phyloP scores from a whole-genome alignment of 495 filamentous ascomycete species.

The Hypoxylon lienhwacheense region DNA sequence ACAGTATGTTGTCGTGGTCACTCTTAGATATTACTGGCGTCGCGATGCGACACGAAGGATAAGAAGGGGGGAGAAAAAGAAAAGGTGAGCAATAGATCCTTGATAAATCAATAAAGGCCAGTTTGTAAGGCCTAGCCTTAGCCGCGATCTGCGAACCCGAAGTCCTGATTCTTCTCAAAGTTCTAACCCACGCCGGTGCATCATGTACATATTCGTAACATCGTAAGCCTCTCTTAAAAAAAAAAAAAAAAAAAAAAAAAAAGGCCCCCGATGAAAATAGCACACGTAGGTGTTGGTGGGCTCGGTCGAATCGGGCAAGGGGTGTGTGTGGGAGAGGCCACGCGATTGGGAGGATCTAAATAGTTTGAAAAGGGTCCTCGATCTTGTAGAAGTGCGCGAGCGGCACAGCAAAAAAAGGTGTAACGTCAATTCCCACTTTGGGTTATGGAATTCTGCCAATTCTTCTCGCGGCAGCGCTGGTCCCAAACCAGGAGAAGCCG shows the following conservation, averaged over 20 bases:
- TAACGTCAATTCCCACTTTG: slow-evolving; percentile 30
- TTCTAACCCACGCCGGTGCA: slow-evolving; percentile 34
- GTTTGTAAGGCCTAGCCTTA: slow-evolving; percentile 24
- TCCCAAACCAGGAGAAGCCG: slow-evolving; percentile 36
- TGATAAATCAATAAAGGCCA: slow-evolving; percentile 30
- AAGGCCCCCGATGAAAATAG: slow-evolving; percentile 38
- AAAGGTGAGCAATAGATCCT: too few species aligned
- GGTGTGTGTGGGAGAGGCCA: slow-evolving; percentile 24
- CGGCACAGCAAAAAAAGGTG: slow-evolving; percentile 32
- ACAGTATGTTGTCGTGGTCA: slow-evolving; percentile 16
- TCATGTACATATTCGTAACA: too few species aligned
- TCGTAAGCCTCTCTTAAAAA: slow-evolving; percentile 5
- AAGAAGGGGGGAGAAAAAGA: too few species aligned
- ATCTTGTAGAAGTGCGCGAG: slow-evolving; percentile 35
- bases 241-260: too few species aligned
- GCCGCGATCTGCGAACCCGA: slow-evolving; percentile 8
- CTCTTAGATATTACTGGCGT: slow-evolving; percentile 13
- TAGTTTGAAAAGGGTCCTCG: slow-evolving; percentile 29
- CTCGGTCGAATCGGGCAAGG: slow-evolving; percentile 23
- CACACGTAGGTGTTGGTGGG: slow-evolving; percentile 20
- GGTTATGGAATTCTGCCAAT: slow-evolving; percentile 32
- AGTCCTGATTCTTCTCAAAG: slow-evolving; percentile 21
- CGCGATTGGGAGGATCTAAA: slow-evolving; percentile 36
- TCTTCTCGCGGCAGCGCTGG: slow-evolving; percentile 30
- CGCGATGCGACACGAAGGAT: slow-evolving; percentile 8